Evolutionary conservation across 1,139 yeast genomes (phyloP), one percentile per base, ranked within the genome.

Genomic region (Pichia sp.): DNA sequence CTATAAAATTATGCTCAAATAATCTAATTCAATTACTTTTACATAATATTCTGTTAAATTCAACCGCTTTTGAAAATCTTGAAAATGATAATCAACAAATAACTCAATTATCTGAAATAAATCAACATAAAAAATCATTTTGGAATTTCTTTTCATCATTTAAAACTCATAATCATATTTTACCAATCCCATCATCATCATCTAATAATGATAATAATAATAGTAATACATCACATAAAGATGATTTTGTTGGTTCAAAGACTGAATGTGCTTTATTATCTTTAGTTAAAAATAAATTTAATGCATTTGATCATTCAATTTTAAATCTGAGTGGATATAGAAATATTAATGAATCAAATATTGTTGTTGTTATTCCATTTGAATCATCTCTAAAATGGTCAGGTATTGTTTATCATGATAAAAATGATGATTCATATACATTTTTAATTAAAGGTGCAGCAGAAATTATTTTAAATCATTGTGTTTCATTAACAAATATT

Each of bases 321-420:
- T 53, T 52, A 25, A 51, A 69, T 10, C 68, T 81, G 42, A 72
- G 73, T 22, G 53, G 58, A 16, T 63, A 63, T 32, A 68, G 81
- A 54, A 70, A 66, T 29, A 54, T 59, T 0, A 58, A 63, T 30
- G 56, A 67, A 30, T 55, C 60, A 7, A 61, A 69, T 16, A 65
- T 84, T 33, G 84, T 74, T 6, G 95, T 87, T 63, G 68, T 79
- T 7, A 79, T 90, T 47, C 97, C 98, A 0, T 92, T 92, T 62
- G 97, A 92, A 68, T 86, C 96, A 52, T 75, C 87, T 5, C 76
- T 95, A 58, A 92, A 92, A 69, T 92, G 95, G 89, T 87, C 95
- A 59, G 96, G 95, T 43, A 67, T 89, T 16, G 82, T 89, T 4
- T 72, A 82, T 48, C 53, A 52, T 34, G 64, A 62, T 35, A 68